These are phyloP conservation scores for Coprinopsis strossmayeri DNA, from an alignment of 768 basidiomycete genomes.

Conservation along the genomic window DNA sequence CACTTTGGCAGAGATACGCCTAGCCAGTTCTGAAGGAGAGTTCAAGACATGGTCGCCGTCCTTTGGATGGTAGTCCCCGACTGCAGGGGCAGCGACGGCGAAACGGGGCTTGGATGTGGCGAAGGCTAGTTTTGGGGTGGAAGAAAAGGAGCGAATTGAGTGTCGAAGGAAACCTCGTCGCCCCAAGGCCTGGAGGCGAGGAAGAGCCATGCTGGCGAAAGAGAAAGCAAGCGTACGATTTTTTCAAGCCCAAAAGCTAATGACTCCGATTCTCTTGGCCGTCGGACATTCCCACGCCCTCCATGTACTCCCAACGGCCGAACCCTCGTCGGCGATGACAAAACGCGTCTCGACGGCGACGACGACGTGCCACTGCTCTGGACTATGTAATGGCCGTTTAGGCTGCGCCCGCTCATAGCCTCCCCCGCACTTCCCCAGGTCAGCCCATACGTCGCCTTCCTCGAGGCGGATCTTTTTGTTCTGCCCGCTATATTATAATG, in stretches of 20 bases:
- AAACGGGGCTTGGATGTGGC: constrained; percentile 46
- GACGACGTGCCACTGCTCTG: background rate
- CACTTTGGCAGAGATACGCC: constrained; percentile 89
- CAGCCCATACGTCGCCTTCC: background rate
- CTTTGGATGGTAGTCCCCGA: constrained; percentile 60
- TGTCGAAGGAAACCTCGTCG: constrained; percentile 25
- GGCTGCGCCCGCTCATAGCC: too few species aligned
- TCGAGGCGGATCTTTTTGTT: constrained; percentile 3
- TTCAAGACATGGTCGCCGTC: constrained; percentile 76
- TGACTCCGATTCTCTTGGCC: too few species aligned
- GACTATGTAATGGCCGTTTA: too few species aligned
- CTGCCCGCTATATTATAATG: too few species aligned
- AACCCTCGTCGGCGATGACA: too few species aligned
- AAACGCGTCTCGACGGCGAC: too few species aligned
- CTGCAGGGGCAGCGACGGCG: constrained; percentile 70
- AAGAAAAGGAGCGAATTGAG: constrained; percentile 43
- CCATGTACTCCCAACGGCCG: too few species aligned
- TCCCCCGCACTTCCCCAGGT: background rate
- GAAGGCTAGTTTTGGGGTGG: constrained; percentile 27
- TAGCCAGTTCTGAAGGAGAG: constrained; percentile 91
- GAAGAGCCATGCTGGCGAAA: constrained; percentile 29
- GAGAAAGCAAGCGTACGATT: too few species aligned
- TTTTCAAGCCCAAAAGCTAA: too few species aligned
- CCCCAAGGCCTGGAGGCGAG: constrained; percentile 36
- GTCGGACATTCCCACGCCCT: too few species aligned